Base-by-base conservation (phyloP, 225 moss, liverwort and hornwort species). In the Marchantia polymorpha region DNA sequence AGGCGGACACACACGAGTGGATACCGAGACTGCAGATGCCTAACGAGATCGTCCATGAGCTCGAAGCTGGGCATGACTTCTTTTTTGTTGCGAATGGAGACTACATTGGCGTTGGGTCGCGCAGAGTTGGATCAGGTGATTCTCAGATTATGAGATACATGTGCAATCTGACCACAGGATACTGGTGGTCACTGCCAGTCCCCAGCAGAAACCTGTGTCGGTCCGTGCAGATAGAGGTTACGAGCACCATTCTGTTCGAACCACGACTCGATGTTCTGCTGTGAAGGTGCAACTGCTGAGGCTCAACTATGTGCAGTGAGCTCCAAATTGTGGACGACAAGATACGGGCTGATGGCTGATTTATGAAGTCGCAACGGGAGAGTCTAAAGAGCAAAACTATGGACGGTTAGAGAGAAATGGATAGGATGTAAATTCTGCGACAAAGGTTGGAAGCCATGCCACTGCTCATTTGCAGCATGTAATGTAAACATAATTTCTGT, bases 191-290 rank as follows among this genome's bases (percentile, higher is more conserved):
- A n/a, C 27, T 77, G 12, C 77, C 77, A 19, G 26, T 74, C 7
- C 74, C 74, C 0, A 26, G 54, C 31, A 49, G 74, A 23, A 74
- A 74, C 27, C 56, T 54, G 2, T 74, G 77, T 56, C 77, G 77
- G 20, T 15, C 61, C 50, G 17, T 15, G 12, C 61, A 61, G 48
- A 64, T 77, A 23, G 61, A 61, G 49, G 63, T 61, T 29, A 61
- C 77, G 15, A 77, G 77, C 47, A 77, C 77, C 12, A 46, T 77
- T 15, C 22, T 77, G 47, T 77, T 77, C 59, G 77, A 77, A 56
- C 77, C 77, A 23, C 39, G 64, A 12, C 77, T 77, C 17, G 49
- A 77, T 48, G 29, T 74, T 25, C 55, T 74, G 53, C 74, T 74
- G 9, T 74, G 74, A 74, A 72, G 8, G 12, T 50, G n/a, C n/a